Evolutionary conservation across 2,329 filamentous ascomycete genomes (phyloP).

Genomic region (Epichloe elymi): DNA sequence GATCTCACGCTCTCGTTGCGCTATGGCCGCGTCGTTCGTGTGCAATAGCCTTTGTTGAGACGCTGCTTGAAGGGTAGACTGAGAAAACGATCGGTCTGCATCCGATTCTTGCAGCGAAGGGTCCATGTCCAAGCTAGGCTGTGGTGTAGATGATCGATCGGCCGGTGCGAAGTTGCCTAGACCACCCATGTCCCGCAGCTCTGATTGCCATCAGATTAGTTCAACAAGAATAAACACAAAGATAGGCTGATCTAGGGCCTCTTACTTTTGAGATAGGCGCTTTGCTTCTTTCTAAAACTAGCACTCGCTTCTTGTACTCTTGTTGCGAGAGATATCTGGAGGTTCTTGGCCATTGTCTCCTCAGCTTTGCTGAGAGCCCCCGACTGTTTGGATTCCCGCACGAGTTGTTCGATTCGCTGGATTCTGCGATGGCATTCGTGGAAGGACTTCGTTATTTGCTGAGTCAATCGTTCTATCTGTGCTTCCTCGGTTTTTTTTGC

Average conservation of each 20-base stretch:
- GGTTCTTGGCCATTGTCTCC: slow-evolving; percentile 90
- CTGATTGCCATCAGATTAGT: slow-evolving; percentile 26
- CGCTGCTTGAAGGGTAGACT: slow-evolving; percentile 74
- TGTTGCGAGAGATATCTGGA: slow-evolving; percentile 80
- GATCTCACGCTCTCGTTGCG: slow-evolving; percentile 89
- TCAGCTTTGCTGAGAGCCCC: slow-evolving; percentile 68
- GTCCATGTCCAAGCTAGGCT: slow-evolving; percentile 51
- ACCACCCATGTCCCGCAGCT: slow-evolving; percentile 60
- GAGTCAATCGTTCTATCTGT: slow-evolving; percentile 82
- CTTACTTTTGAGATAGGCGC: slow-evolving; percentile 84
- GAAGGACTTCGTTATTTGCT: slow-evolving; percentile 78
- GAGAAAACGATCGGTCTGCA: slow-evolving; percentile 82
- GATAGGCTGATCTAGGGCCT: slow-evolving; percentile 2
- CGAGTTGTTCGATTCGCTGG: slow-evolving; percentile 75
- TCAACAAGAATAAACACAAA: background rate
- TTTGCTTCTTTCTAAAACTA: slow-evolving; percentile 92
- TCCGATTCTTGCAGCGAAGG: slow-evolving; percentile 88
- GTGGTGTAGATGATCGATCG: slow-evolving; percentile 41
- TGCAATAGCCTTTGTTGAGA: slow-evolving; percentile 52
- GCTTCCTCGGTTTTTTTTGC: slow-evolving; percentile 75
- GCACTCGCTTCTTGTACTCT: slow-evolving; percentile 87
- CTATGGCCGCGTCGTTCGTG: slow-evolving; percentile 72
- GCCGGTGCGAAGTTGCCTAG: slow-evolving; percentile 33
- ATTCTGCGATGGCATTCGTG: slow-evolving; percentile 84
- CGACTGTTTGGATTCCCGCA: slow-evolving; percentile 62